Percentiles rank a stretch among this genome's conserved stretches.
Conservation (phyloP, 192 early-diverging fungal genomes). For the Haplosporangium gracile region DNA sequence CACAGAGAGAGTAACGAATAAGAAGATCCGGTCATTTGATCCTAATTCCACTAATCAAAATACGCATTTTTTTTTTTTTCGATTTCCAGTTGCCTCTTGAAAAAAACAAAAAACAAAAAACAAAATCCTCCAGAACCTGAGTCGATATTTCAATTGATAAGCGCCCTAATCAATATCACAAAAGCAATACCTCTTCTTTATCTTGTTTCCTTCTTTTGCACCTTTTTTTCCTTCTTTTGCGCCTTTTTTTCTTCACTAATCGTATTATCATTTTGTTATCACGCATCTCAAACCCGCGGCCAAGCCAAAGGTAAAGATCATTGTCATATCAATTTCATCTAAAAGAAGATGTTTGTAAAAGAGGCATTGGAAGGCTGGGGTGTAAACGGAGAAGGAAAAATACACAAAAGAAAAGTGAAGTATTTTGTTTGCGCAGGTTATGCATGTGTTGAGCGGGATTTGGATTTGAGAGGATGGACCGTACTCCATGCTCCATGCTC, state of each 20-base stretch:
- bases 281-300: too few species aligned
- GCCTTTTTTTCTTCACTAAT: too few species aligned
- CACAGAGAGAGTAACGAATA: background rate
- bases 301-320: too few species aligned
- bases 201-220: too few species aligned
- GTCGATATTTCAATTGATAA: too few species aligned
- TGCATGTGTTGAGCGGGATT: background rate
- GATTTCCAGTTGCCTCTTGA: background rate
- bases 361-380: background rate
- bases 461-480: background rate
- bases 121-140: background rate
- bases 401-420: background rate
- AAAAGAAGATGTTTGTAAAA: too few species aligned
- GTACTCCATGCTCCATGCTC: background rate
- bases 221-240: too few species aligned
- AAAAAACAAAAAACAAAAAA: background rate
- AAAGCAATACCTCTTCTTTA: too few species aligned
- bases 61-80: background rate
- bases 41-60: background rate
- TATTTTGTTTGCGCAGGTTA: background rate
- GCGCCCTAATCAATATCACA: too few species aligned
- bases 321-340: too few species aligned
- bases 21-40: background rate
- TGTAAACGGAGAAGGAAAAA: background rate
- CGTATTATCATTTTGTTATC: too few species aligned